Evolutionary conservation across 768 basidiomycete species (phyloP).

Genomic region (Calocera cornea): DNA sequence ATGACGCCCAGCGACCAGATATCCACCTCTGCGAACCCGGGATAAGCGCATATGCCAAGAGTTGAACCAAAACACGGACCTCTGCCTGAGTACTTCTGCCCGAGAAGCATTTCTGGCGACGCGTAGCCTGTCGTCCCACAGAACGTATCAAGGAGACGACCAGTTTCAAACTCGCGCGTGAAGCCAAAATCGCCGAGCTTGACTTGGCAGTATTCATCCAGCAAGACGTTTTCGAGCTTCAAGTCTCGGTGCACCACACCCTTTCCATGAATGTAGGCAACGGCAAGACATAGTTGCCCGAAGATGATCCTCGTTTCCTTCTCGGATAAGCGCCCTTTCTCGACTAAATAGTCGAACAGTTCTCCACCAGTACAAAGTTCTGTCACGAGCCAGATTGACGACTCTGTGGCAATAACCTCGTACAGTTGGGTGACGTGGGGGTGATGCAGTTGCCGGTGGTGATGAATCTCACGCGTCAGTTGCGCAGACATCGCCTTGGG

Average conservation of each 20-base stretch:
- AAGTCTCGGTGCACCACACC: slow-evolving; percentile 94
- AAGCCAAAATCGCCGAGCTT: slow-evolving; percentile 95
- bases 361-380: slow-evolving; percentile 96
- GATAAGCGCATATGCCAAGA: background rate
- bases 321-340: slow-evolving; percentile 78
- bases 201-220: slow-evolving; percentile 81
- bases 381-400: slow-evolving; percentile 89
- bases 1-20: slow-evolving; percentile 92
- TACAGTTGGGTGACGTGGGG: slow-evolving; percentile 91
- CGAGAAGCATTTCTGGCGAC: slow-evolving; percentile 80
- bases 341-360: slow-evolving; percentile 93
- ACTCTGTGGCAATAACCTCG: slow-evolving; percentile 95
- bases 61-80: slow-evolving; percentile 35
- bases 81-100: slow-evolving; percentile 79
- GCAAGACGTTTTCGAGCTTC: slow-evolving; percentile 86
- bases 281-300: slow-evolving; percentile 88
- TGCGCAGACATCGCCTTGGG: slow-evolving; percentile 84
- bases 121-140: slow-evolving; percentile 92
- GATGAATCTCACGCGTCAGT: slow-evolving; percentile 94
- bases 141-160: slow-evolving; percentile 73
- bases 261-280: slow-evolving; percentile 81
- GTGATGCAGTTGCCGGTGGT: slow-evolving; percentile 92
- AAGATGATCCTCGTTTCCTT: slow-evolving; percentile 78
- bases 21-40: slow-evolving; percentile 61
- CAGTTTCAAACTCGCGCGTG: slow-evolving; percentile 76